These are phyloP conservation scores for Mucor lusitanicus DNA, from an alignment of 371 early-diverging fungal genomes.

Conservation along the genomic window DNA sequence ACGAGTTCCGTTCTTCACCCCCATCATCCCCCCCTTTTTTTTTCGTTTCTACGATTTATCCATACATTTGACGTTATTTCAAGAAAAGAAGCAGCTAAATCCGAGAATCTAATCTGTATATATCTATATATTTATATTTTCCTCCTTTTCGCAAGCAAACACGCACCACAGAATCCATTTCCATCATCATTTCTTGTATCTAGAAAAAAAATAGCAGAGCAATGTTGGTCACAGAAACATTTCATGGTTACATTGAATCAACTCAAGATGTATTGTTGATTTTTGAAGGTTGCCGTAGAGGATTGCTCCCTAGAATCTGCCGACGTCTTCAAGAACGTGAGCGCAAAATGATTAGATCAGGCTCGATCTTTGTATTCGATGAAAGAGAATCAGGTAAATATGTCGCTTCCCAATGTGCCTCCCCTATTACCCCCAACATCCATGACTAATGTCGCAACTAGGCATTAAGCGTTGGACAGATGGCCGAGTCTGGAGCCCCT, in stretches of 20 bases:
- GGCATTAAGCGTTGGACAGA: constrained; percentile 82
- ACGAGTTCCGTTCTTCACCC: neutral
- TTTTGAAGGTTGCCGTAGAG: constrained; percentile 69
- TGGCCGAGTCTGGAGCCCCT: constrained; percentile 74
- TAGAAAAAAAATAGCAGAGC: neutral
- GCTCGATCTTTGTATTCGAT: constrained; percentile 77
- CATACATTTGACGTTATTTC: neutral
- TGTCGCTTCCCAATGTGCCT: neutral
- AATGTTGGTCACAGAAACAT: constrained; percentile 49
- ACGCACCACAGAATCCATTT: neutral
- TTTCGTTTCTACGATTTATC: neutral
- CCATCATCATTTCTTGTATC: neutral
- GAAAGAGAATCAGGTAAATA: constrained; percentile 72
- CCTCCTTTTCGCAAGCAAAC: neutral
- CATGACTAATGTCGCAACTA: constrained; percentile 8
- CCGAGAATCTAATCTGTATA: neutral
- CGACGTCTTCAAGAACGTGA: constrained; percentile 67
- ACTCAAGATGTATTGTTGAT: constrained; percentile 70
- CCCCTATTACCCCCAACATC: neutral
- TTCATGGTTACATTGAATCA: constrained; percentile 55
- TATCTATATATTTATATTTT: neutral
- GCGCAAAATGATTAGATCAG: constrained; percentile 63
- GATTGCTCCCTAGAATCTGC: constrained; percentile 58
- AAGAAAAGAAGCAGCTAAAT: neutral
- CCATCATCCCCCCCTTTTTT: neutral